These are phyloP conservation scores for Lipomyces oligophaga DNA, from an alignment of 805 yeast genomes.

Conservation along the genomic window DNA sequence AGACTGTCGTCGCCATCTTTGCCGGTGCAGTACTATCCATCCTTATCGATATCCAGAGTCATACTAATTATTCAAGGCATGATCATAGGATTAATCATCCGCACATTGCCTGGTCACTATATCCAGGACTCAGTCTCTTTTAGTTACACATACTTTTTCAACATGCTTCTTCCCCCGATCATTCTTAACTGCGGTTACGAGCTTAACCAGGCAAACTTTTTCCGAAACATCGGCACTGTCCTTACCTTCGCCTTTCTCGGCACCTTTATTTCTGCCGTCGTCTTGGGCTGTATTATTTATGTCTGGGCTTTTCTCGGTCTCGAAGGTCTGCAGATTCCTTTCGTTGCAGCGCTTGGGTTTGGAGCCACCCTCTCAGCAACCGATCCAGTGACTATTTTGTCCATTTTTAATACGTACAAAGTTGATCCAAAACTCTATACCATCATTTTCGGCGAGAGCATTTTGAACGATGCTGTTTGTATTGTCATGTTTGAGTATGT, in stretches of 20 bases:
- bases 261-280: slow-evolving; percentile 86
- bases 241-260: slow-evolving; percentile 95
- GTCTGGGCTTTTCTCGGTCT: slow-evolving; percentile 89
- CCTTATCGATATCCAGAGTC: not conserved
- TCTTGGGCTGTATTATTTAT: slow-evolving; percentile 62
- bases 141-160: slow-evolving; percentile 90
- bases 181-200: slow-evolving; percentile 97
- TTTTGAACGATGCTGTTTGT: slow-evolving; percentile 94
- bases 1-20: slow-evolving; percentile 90
- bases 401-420: slow-evolving; percentile 94
- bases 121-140: slow-evolving; percentile 96
- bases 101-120: slow-evolving; percentile 93
- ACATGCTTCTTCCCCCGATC: slow-evolving; percentile 89
- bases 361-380: slow-evolving; percentile 98
- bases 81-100: slow-evolving; percentile 81
- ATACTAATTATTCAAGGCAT: slow-evolving; percentile 14
- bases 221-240: slow-evolving; percentile 85
- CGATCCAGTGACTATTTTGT: slow-evolving; percentile 94
- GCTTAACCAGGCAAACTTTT: slow-evolving; percentile 86
- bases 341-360: slow-evolving; percentile 95
- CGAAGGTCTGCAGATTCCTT: slow-evolving; percentile 81
- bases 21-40: slow-evolving; percentile 65
- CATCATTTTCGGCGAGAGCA: slow-evolving; percentile 93
- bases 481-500: slow-evolving; percentile 87
- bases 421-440: slow-evolving; percentile 98